Percentiles rank a stretch among this genome's conserved stretches.
Evolutionary conservation across 768 basidiomycete species (phyloP).

Genomic region (Naematelia encephala): DNA sequence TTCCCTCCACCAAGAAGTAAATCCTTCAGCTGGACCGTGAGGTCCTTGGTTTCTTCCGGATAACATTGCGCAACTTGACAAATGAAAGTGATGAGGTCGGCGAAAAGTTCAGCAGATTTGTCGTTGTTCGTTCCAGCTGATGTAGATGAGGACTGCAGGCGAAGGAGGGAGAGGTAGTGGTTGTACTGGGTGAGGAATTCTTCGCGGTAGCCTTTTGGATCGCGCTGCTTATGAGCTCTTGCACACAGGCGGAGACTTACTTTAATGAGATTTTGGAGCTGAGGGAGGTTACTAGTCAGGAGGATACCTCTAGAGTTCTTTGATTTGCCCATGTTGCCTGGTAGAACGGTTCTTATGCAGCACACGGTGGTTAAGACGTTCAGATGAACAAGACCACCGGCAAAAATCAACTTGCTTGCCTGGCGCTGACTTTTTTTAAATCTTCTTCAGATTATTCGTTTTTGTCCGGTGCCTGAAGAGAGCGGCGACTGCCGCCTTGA

Average conservation of each 20-base stretch:
- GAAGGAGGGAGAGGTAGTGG: conserved; percentile 80
- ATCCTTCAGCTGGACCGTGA: conserved; percentile 73
- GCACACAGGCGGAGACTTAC: conserved; percentile 16
- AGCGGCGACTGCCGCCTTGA: too few species aligned
- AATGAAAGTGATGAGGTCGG: conserved; percentile 86
- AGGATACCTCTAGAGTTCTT: conserved; percentile 60
- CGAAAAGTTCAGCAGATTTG: conserved; percentile 70
- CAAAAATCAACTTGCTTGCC: background rate
- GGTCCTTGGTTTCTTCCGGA: conserved; percentile 80
- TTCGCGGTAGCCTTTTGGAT: conserved; percentile 82
- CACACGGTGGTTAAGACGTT: background rate
- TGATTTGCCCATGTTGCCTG: conserved; percentile 36
- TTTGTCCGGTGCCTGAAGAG: background rate
- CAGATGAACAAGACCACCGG: background rate
- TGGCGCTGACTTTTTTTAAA: background rate
- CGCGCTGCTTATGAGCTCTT: conserved; percentile 54
- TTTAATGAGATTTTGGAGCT: conserved; percentile 95
- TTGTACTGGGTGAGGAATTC: conserved; percentile 97
- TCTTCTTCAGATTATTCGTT: background rate
- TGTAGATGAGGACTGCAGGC: conserved; percentile 78
- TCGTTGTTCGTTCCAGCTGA: conserved; percentile 47
- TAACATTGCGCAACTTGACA: conserved; percentile 93
- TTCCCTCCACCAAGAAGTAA: conserved; percentile 63
- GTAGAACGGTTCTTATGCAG: background rate
- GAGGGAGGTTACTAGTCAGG: conserved; percentile 83